Evolutionary conservation across 345 rosid species (phyloP), one percentile per base, ranked within the genome.

Genomic region (Brassica carinata): DNA sequence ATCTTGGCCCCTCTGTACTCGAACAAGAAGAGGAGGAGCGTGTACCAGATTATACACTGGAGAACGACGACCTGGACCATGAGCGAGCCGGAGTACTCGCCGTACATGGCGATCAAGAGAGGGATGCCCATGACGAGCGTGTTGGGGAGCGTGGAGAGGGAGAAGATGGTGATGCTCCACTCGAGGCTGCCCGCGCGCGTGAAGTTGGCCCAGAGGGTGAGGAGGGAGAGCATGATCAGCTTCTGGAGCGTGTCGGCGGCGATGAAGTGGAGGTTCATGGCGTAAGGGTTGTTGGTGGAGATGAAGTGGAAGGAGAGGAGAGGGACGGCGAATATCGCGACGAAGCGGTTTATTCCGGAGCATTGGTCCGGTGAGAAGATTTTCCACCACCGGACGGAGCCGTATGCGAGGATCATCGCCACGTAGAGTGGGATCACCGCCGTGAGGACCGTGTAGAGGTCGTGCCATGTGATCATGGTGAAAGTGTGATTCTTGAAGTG

Each of bases 51-150:
- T 43, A 95, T 91, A 71, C 98, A 91, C 83, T 95, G 99, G 9
- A 95, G 90, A 4, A 95, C 99, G 10, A 95, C 98, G 45, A 93
- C 85, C 48, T 95, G 98, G n/a, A 94, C 97, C 98, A 94, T 94
- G 5, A 94, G 88, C 1, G 86, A 90, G 11, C 98, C 95, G 0
- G 97, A 85, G 29, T 78, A 86, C 0, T 76, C 71, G 14, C 92
- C 96, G 79, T 95, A 95, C 99, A 95, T 95, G 69, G 98, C 99
- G 83, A 86, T 89, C 5, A 95, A 86, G 8, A 95, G 77, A 27
- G 99, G 99, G 68, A 95, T 95, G 2, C 99, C 99, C 98, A 93
- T 95, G 29, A 95, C 97, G 7, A 95, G 91, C 15, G 98, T 95
- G 83, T 95, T 95, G 0, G 99, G 99, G 0, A 95, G 86, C 7